Evolutionary conservation across 345 rosid genomes (phyloP).

Genomic region (Anacardium occidentale): DNA sequence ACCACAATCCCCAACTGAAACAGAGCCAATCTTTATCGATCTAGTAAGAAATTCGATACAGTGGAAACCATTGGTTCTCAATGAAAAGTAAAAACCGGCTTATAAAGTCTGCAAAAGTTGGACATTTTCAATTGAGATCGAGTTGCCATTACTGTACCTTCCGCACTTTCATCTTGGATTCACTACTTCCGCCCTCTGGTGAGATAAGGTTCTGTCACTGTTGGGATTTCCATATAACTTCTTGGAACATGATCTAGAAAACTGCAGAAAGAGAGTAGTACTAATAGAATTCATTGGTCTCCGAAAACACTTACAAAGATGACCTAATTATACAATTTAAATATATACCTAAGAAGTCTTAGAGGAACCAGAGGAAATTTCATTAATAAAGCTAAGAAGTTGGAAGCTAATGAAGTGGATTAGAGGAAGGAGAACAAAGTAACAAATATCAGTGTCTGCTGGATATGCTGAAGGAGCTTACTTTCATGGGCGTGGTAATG

Average conservation of each 20-base stretch:
- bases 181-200: no score
- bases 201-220: no score
- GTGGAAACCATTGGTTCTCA: no score
- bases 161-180: no score
- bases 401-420: not conserved
- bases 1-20: not conserved
- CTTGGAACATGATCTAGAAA: not conserved
- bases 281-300: slow-evolving; percentile 12
- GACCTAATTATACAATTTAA: not conserved
- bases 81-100: no score
- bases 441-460: slow-evolving; percentile 53
- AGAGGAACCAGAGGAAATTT: slow-evolving; percentile 12
- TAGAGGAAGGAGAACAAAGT: not conserved
- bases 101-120: no score
- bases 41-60: no score
- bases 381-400: slow-evolving; percentile 3
- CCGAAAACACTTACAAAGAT: slow-evolving; percentile 4
- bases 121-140: no score
- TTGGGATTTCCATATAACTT: no score
- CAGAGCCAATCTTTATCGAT: not conserved
- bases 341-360: slow-evolving; percentile 13
- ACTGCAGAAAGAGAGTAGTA: slow-evolving; percentile 18
- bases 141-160: no score
- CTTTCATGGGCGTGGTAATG: slow-evolving; percentile 90
- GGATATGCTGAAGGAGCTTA: slow-evolving; percentile 96